A percentile compares a stretch with the other conserved stretches of the same genome.
These are phyloP conservation scores for Lactarius akahatsu DNA, from an alignment of 768 basidiomycete species.

Conservation along the genomic window DNA sequence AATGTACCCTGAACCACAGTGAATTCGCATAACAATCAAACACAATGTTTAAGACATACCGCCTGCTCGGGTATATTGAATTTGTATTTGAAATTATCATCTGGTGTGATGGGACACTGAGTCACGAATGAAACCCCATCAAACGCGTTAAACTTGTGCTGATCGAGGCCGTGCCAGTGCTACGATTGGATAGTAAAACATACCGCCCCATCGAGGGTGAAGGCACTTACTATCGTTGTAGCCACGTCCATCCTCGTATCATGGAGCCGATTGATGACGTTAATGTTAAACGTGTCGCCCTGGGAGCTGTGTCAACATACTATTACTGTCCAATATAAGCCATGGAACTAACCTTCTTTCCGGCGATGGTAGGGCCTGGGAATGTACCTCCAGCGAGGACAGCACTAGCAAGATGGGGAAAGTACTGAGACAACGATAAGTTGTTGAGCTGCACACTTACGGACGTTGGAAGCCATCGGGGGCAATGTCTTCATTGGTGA, in stretches of 20 bases:
- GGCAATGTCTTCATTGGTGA: conserved; percentile 11
- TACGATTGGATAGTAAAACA: conserved; percentile 5
- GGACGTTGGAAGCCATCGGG: conserved; percentile 11
- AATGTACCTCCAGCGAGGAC: conserved; percentile 14
- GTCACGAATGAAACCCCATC: conserved; percentile 51
- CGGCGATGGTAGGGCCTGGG: conserved; percentile 12
- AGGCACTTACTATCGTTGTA: conserved; percentile 1
- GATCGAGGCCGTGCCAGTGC: conserved; percentile 51
- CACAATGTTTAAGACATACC: conserved; percentile 20
- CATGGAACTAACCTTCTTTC: background rate
- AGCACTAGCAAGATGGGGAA: background rate
- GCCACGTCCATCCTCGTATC: background rate
- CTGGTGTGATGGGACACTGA: conserved; percentile 38
- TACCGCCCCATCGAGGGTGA: background rate
- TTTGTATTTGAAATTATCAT: conserved; percentile 41
- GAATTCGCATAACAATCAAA: background rate
- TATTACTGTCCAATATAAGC: background rate
- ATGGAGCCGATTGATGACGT: conserved; percentile 1
- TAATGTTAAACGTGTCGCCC: conserved; percentile 1
- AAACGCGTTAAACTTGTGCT: conserved; percentile 42
- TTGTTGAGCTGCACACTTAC: background rate
- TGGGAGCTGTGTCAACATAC: background rate
- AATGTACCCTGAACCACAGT: conserved; percentile 36
- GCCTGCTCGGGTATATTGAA: conserved; percentile 35
- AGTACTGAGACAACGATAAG: background rate